These are phyloP conservation scores for Solanum etuberosum DNA, from an alignment of 257 asterid genomes.

Conservation along the genomic window DNA sequence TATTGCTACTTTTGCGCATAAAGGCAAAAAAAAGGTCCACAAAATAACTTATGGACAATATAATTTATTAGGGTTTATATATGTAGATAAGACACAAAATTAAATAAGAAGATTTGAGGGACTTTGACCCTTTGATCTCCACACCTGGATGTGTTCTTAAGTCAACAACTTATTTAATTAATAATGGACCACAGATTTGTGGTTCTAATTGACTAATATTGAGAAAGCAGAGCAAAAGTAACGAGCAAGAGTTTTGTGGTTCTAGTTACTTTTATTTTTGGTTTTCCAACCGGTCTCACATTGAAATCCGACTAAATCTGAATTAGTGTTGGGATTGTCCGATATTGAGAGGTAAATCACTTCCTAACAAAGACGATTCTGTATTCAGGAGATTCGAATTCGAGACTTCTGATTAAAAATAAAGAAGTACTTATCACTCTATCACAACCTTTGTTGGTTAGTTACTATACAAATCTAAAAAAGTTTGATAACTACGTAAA, in stretches of 20 bases:
- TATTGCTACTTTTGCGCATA: background rate
- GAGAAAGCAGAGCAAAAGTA: background rate
- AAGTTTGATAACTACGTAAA: background rate
- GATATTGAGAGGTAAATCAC: accelerated
- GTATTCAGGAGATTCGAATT: too few species aligned
- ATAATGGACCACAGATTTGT: background rate
- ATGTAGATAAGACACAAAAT: background rate
- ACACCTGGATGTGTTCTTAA: background rate
- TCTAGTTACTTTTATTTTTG: background rate
- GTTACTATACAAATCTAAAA: background rate
- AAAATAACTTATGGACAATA: background rate
- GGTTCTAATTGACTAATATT: background rate
- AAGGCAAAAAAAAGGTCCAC: background rate
- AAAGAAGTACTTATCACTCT: background rate
- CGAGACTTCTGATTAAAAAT: too few species aligned
- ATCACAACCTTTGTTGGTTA: background rate
- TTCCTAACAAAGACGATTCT: too few species aligned
- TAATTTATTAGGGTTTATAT: background rate
- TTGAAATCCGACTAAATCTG: accelerated
- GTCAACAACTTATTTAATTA: background rate
- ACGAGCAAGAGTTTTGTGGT: background rate
- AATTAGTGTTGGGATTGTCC: too few species aligned
- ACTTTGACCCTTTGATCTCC: background rate
- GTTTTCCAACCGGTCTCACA: too few species aligned
- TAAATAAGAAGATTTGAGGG: background rate